Base-by-base conservation (phyloP, 257 asterid genomes). In the Craterostigma plantagineum region DNA sequence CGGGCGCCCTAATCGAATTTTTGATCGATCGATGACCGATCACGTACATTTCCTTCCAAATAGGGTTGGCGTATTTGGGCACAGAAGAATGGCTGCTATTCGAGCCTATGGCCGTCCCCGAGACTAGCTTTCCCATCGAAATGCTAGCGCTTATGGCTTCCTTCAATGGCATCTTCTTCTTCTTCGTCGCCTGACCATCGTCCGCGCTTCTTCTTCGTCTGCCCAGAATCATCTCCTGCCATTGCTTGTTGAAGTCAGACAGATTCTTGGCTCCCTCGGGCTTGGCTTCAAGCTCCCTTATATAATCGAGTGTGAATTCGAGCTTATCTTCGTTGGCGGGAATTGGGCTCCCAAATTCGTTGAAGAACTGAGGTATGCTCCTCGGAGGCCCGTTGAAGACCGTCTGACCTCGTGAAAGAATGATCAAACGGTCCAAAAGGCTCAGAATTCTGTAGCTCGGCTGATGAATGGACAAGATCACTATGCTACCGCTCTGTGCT, bases 401-500 rank as follows among this genome's bases (percentile, higher is more conserved):
- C 6, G 69, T 62, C 13, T 64, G 76, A 10, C 79, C 84, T 9
- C 63, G 59, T 0, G 84, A 74, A 14, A 74, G 78, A 8, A 74
- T 53, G 48, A 70, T 54, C 53, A 74, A 7, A 13, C 67, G 69
- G 49, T 74, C 73, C 0, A 74, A 40, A 7, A 67, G 30, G 46
- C 73, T 18, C 30, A 74, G 53, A 3, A 74, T 74, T 17, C 84
- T 48, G 16, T 61, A 73, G 48, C 83, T 73, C 0, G 83, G 83
- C 42, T 73, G 83, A 15, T 70, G 83, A 37, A 74, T 58, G 10
- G 84, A 67, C 71, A 65, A 34, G 33, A 74, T 44, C 27, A 74
- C 79, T 1, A 74, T 70, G 50, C 84, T 70, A 11, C 84, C 79
- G 40, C 69, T 70, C 46, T 59, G 69, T 9, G 79, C 85, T 33